A percentile compares a stretch with the other conserved stretches of the same genome.
phyloP scores from a whole-genome alignment of 805 yeast genomes.

The Nakazawaea holstii region DNA sequence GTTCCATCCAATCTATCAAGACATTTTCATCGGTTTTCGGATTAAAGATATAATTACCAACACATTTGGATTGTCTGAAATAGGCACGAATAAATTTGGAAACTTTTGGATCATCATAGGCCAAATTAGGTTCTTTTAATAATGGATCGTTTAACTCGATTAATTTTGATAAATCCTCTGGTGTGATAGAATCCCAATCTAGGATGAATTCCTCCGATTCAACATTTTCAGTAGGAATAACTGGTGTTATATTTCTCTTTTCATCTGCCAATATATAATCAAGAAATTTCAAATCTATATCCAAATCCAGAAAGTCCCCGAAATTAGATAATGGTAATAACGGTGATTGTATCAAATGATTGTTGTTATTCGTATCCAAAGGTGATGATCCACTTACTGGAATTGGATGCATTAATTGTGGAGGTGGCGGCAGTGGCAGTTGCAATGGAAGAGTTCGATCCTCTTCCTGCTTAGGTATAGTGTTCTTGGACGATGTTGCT shows the following conservation, averaged over 20 bases:
- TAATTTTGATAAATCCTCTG: slow-evolving; percentile 8
- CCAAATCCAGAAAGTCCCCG: neutral
- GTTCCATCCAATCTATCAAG: slow-evolving; percentile 5
- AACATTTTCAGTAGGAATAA: slow-evolving; percentile 5
- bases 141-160: slow-evolving; percentile 10
- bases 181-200: slow-evolving; percentile 7
- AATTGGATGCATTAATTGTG: neutral
- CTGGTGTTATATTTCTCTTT: slow-evolving; percentile 2
- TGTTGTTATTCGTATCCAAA: neutral
- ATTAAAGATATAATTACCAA: slow-evolving; percentile 6
- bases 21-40: slow-evolving; percentile 3
- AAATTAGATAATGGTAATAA: neutral
- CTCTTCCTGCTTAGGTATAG: too few relatives aligned
- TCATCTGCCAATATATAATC: slow-evolving; percentile 5
- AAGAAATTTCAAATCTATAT: slow-evolving; percentile 8
- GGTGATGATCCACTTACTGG: neutral
- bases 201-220: neutral
- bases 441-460: too few relatives aligned
- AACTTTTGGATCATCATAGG: slow-evolving; percentile 10
- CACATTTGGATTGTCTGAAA: slow-evolving; percentile 10
- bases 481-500: too few relatives aligned
- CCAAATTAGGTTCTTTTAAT: neutral
- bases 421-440: neutral
- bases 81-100: slow-evolving; percentile 1
- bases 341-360: neutral